A percentile compares a stretch with the other conserved stretches of the same genome.
Evolutionary conservation across 106 monocot species (phyloP).

Genomic region (Allium sativum): DNA sequence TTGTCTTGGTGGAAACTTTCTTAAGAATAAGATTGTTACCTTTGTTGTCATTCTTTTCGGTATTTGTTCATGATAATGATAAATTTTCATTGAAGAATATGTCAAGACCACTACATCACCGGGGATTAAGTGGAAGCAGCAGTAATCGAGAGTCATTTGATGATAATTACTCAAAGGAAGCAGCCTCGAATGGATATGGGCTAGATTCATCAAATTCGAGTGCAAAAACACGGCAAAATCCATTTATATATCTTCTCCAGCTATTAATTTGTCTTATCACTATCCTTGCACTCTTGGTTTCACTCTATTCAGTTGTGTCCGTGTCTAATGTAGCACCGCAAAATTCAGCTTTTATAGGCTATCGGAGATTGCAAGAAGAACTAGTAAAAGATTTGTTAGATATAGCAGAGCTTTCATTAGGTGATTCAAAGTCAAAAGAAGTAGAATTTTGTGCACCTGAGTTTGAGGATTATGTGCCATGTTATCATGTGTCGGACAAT

Average conservation of each 20-base stretch:
- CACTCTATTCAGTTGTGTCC: constrained; percentile 62
- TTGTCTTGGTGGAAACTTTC: too few relatives aligned
- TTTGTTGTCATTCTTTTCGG: too few relatives aligned
- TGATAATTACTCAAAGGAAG: constrained; percentile 24
- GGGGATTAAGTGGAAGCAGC: constrained; percentile 8
- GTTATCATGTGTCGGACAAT: constrained; percentile 48
- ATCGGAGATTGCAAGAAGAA: constrained; percentile 66
- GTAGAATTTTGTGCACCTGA: constrained; percentile 57
- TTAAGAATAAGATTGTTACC: too few relatives aligned
- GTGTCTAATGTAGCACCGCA: constrained; percentile 28
- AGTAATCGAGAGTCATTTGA: constrained; percentile 10
- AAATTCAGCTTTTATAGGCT: constrained; percentile 29
- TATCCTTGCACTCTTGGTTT: constrained; percentile 27
- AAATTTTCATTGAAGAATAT: constrained; percentile 17
- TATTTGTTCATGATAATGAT: neutral
- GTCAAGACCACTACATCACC: constrained; percentile 58
- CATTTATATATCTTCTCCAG: constrained; percentile 24
- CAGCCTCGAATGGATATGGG: constrained; percentile 25
- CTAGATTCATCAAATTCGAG: neutral
- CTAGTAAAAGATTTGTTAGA: constrained; percentile 50
- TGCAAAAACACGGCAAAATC: constrained; percentile 13
- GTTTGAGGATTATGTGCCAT: constrained; percentile 75
- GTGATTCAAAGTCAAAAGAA: constrained; percentile 35
- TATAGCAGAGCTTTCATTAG: constrained; percentile 53
- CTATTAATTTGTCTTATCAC: constrained; percentile 27